These are phyloP conservation scores for Chaetothyriales sp. DNA, from an alignment of 2,329 filamentous ascomycete genomes.

Conservation along the genomic window DNA sequence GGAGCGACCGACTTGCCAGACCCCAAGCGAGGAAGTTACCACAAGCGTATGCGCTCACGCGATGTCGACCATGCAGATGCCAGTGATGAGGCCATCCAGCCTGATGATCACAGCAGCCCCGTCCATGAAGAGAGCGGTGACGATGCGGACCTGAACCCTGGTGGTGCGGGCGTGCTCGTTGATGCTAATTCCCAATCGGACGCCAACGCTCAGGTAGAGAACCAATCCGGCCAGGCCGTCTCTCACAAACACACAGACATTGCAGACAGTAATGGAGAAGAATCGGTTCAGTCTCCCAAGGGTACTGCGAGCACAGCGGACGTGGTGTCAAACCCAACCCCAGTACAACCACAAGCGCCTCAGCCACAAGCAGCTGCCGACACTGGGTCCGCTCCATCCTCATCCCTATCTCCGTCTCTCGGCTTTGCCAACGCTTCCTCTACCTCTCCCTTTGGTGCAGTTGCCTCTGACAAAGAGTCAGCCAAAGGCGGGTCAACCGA, in stretches of 20 bases:
- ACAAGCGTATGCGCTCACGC: conserved; percentile 23
- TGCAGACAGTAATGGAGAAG: not conserved
- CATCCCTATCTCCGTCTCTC: conserved; percentile 8
- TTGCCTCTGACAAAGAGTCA: conserved; percentile 20
- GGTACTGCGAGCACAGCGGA: not conserved
- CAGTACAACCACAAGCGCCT: no score
- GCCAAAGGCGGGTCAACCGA: conserved; percentile 20
- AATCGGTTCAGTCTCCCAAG: not conserved
- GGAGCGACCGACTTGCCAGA: conserved; percentile 6
- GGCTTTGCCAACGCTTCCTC: conserved; percentile 30
- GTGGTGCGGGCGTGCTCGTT: conserved; percentile 14
- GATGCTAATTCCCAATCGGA: not conserved
- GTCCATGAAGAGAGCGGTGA: conserved; percentile 14
- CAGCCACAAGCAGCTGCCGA: not conserved
- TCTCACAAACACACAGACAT: not conserved
- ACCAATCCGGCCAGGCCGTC: conserved; percentile 4
- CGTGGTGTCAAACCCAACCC: not conserved
- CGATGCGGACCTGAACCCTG: conserved; percentile 15
- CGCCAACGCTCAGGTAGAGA: conserved; percentile 6
- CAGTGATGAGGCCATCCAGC: conserved; percentile 5
- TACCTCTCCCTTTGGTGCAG: conserved; percentile 28
- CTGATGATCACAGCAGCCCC: conserved; percentile 10
- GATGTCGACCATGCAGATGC: conserved; percentile 12
- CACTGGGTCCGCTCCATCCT: not conserved
- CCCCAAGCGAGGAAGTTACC: conserved; percentile 14